Evolutionary conservation across 345 rosid genomes (phyloP), one percentile per base, ranked within the genome.

Genomic region (Eucalyptus coolabah): DNA sequence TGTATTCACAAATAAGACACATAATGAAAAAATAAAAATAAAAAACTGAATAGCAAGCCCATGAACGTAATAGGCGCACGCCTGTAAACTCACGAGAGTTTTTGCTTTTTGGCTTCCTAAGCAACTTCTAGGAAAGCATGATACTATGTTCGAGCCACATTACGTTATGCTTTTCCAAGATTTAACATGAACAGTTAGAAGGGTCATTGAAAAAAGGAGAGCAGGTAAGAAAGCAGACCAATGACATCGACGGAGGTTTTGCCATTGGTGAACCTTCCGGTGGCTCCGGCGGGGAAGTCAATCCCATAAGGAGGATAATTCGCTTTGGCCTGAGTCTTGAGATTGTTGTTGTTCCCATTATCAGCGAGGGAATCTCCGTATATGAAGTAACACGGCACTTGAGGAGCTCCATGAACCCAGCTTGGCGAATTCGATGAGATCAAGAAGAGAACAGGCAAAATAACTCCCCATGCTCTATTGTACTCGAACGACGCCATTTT

Each of bases 331-430:
- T 6, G 51, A 2, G 93, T 88, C 9, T 9, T 0, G 28, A 93
- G 91, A 23, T 54, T 3, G 88, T 91, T 93, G 89, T 93, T 93
- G 53, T 93, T 91, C 54, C 92, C 91, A 37, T 47, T 87, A 24
- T 91, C 93, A 23, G 87, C 87, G 37, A 91, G 53, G 9, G 94
- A 93, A 88, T 93, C 93, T 11, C 93, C 92, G 9, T 90, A 93
- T n/a, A 93, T 89, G 91, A 91, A 92, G 67, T 87, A 89, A 86
- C 94, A 92, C 50, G 92, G 94, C 6, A 90, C 92, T 85, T 90
- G 87, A 7, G 87, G 93, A 24, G 72, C 86, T 86, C 88, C 86
- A 19, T 4, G 50, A 24, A 28, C 49, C 34, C 37, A 6, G 30
- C 26, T 67, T 65, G 11, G 85, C 45, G 4, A 37, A 37, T 77